These are phyloP conservation scores for Avicennia marina DNA, from an alignment of 257 asterid species.

Conservation along the genomic window DNA sequence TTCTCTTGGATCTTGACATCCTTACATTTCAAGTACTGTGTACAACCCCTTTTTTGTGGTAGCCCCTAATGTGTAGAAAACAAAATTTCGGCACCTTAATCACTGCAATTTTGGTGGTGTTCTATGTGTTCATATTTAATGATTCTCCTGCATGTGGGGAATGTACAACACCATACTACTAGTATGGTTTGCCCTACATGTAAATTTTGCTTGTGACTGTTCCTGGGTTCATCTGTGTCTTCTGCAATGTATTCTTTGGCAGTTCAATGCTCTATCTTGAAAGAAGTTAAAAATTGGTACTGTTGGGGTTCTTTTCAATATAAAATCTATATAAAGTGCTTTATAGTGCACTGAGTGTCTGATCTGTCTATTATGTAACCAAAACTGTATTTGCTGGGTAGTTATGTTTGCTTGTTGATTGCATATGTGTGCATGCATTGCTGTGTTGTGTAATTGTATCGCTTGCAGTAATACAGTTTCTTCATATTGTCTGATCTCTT, in stretches of 20 bases:
- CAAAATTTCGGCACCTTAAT: neutral
- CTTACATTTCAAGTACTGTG: neutral
- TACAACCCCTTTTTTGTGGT: neutral
- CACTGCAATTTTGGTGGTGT: neutral
- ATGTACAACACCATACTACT: neutral
- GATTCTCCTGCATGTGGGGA: neutral
- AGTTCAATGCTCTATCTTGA: too few species aligned
- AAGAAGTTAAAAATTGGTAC: too few species aligned
- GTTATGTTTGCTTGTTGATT: conserved; percentile 10
- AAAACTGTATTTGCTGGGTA: conserved; percentile 3
- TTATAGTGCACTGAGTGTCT: neutral
- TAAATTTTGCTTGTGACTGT: too few species aligned
- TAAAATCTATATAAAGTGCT: too few species aligned
- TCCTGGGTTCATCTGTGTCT: too few species aligned
- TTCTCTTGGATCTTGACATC: neutral
- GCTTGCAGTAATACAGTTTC: conserved; percentile 7
- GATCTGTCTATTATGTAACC: neutral
- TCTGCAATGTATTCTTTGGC: too few species aligned
- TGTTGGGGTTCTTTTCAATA: too few species aligned
- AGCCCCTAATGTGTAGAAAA: neutral
- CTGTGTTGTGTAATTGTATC: neutral
- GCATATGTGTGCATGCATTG: conserved; percentile 7
- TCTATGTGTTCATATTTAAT: neutral
- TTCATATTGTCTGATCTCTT: conserved; percentile 17
- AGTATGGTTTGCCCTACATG: too few species aligned